Base-by-base conservation (phyloP, 2,329 filamentous ascomycete genomes). In the Penicillium sp. region DNA sequence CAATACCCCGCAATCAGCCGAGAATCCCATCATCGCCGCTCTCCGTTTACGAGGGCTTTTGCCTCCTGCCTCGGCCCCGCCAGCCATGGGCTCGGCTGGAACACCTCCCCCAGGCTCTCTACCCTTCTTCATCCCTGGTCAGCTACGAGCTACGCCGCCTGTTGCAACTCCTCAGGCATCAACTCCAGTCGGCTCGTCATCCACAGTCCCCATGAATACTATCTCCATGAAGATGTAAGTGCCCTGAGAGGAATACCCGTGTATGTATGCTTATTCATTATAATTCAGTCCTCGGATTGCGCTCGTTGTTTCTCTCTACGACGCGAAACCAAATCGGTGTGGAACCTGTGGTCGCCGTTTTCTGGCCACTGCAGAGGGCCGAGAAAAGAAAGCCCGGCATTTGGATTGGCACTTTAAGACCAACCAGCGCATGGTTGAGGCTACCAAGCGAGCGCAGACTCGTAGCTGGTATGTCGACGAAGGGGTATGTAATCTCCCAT, bases 351-450 rank as follows among this genome's bases (percentile, higher is more conserved):
- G 93, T 24, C 86, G 93, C 58, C 88, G 95, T 2, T 99, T 99
- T 74, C 84, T 84, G 53, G 84, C 85, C 4, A 90, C 90, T 49
- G 85, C 87, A 13, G 87, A 90, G 62, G 93, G 93, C 13, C 90
- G 87, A 67, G 87, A 88, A 71, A 90, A 90, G 79, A 98, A 98
- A 78, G 90, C 88, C 24, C 87, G 89, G 3, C 95, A 99, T 72
- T 88, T 99, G 81, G 95, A 99, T 76, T 99, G 95, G 95, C 95
- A 99, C 75, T 99, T 99, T 78, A 88, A 89, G 55, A 93, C 93
- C 24, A 93, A 97, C 69, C 90, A 93, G 68, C 88, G 92, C 46
- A 91, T 96, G 76, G 87, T 87, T 3, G 93, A 98, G 65, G 88
- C 90, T 14, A 87, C 91, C 69, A 93, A 91, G 72, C 85, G 91